phyloP scores from a whole-genome alignment of 1,284 basidiomycete genomes.

The Ceratobasidium sp. region DNA sequence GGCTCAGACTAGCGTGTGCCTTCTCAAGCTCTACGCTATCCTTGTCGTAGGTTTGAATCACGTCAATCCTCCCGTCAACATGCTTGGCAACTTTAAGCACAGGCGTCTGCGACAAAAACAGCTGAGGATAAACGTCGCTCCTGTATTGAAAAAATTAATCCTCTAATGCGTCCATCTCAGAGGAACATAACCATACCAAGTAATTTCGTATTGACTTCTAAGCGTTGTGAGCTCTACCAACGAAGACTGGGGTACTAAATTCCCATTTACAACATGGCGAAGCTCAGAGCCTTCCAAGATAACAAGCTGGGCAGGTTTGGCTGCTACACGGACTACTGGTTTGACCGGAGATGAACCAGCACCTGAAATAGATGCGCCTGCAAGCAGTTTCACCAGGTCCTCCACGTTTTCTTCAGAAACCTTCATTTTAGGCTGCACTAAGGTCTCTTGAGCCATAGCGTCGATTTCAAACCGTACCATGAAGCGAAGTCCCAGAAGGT shows the following conservation, averaged over 20 bases:
- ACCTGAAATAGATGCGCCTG: conserved; percentile 2
- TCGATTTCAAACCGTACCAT: conserved; percentile 28
- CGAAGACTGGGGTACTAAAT: not conserved
- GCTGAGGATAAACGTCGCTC: conserved; percentile 30
- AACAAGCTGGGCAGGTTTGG: conserved; percentile 5
- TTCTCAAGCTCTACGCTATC: not conserved
- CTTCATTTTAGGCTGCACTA: not conserved
- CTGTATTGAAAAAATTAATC: too few relatives aligned
- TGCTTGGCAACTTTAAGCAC: conserved; percentile 23
- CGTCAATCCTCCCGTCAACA: not conserved
- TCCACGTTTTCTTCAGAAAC: not conserved
- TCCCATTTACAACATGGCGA: conserved; percentile 23
- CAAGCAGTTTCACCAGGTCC: not conserved
- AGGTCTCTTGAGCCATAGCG: not conserved
- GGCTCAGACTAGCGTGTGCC: conserved; percentile 1
- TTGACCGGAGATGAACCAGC: not conserved
- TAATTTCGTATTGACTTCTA: not conserved
- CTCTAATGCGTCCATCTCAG: too few relatives aligned
- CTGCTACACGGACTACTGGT: not conserved
- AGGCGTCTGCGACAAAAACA: conserved; percentile 28
- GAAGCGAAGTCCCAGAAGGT: conserved; percentile 15
- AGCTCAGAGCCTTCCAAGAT: not conserved
- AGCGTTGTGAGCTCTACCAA: conserved; percentile 14
- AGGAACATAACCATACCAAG: conserved; percentile 28
- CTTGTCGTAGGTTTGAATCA: conserved; percentile 10